Conservation (phyloP, 2,329 filamentous ascomycete species). For the Chlorencoelia australis region DNA sequence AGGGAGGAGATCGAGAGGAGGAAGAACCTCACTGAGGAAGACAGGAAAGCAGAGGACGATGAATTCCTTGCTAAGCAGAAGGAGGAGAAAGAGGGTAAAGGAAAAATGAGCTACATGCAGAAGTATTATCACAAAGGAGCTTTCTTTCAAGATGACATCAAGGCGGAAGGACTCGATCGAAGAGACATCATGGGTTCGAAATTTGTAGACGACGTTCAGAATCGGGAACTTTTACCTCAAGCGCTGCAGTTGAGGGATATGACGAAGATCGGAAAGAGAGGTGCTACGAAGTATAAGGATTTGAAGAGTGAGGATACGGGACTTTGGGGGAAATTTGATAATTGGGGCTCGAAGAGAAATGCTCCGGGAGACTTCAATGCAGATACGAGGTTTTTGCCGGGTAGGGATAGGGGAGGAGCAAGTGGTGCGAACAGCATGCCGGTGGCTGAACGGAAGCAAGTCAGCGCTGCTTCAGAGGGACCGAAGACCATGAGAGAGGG, state of each 20-base stretch:
- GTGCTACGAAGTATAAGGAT: slow-evolving; percentile 81
- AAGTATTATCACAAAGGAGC: slow-evolving; percentile 96
- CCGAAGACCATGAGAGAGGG: slow-evolving; percentile 20
- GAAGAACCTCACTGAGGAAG: slow-evolving; percentile 75
- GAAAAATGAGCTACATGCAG: slow-evolving; percentile 84
- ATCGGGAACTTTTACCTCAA: slow-evolving; percentile 76
- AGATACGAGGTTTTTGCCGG: slow-evolving; percentile 60
- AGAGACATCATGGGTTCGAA: slow-evolving; percentile 78
- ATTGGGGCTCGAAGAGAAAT: slow-evolving; percentile 33
- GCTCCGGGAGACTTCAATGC: slow-evolving; percentile 33
- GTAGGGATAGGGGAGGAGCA: slow-evolving; percentile 41
- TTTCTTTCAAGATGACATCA: slow-evolving; percentile 79
- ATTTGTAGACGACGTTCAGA: slow-evolving; percentile 73
- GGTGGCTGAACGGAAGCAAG: slow-evolving; percentile 45
- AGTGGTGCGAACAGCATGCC: slow-evolving; percentile 64
- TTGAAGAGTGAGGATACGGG: slow-evolving; percentile 86
- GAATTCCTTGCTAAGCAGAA: slow-evolving; percentile 62
- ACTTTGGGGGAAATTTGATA: slow-evolving; percentile 61
- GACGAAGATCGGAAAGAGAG: slow-evolving; percentile 88
- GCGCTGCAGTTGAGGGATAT: slow-evolving; percentile 89
- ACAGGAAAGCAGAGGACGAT: slow-evolving; percentile 76
- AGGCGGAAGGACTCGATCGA: slow-evolving; percentile 63
- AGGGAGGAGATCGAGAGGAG: slow-evolving; percentile 82
- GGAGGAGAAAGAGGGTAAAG: slow-evolving; percentile 46
- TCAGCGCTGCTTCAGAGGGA: slow-evolving; percentile 23